Evolutionary conservation across 73 alveolate genomes (phyloP), one percentile per base, ranked within the genome.

Genomic region (Uronychia setigera): DNA sequence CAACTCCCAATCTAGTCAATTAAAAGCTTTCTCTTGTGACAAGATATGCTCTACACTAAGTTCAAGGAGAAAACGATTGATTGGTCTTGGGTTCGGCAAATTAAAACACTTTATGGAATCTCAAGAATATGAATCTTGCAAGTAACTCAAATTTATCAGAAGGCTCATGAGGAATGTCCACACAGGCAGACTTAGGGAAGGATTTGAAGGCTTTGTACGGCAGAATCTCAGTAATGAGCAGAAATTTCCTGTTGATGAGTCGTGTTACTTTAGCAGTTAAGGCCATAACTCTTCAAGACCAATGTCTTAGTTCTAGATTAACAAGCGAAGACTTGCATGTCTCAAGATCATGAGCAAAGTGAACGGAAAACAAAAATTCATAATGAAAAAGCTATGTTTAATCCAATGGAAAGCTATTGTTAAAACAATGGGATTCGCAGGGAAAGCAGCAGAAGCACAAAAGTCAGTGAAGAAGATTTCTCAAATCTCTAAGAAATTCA

Each of bases 401-500:
- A 5, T 11, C 67, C 5, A 46, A 46, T 46, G 67, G 67, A 5
- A 46, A 5, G 5, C 5, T 11, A 46, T 46, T 5, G 67, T 19
- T 5, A 46, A 46, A 19, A 46, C 67, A 5, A 5, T 11, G 19
- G 67, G 67, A 46, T 46, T 46, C 67, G 67, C 67, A 5, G 19
- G 67, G n/a, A 46, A 46, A 19, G 67, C 67, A 46, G 19, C 5
- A 11, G 67, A 46, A 46, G 67, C 67, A 19, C 67, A 46, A 19
- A 46, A 46, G 67, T 46, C 67, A 46, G 67, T 46, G 67, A 46
- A 46, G 67, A 46, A 46, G 67, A 46, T 46, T 19, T 46, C 67
- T 46, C 67, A 46, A 19, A 46, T 46, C 67, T 46, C 67, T 19
- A 46, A 46, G 67, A 5, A 19, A 5, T 46, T 46, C 67, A 46